Percentiles rank a stretch among this genome's conserved stretches.
Conservation (phyloP, 768 basidiomycete species). For the Pisolithus sp. region DNA sequence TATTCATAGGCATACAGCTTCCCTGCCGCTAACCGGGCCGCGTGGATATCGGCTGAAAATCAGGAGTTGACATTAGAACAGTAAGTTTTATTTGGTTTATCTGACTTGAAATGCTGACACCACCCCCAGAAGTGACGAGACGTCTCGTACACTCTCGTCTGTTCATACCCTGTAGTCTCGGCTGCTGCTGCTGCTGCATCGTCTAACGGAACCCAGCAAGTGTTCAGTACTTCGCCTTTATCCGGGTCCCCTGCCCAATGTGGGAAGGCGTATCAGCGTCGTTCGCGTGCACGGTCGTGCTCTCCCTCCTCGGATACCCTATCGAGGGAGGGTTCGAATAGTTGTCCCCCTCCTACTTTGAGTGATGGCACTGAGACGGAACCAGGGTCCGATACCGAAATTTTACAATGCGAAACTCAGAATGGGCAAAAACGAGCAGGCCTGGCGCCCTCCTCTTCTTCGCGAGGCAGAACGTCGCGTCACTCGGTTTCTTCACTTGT, state of each 20-base stretch:
- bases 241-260: not conserved
- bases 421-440: constrained; percentile 10
- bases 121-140: not conserved
- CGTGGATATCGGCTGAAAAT: not conserved
- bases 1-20: constrained; percentile 10
- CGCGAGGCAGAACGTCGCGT: constrained; percentile 1
- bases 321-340: constrained; percentile 2
- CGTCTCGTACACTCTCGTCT: not conserved
- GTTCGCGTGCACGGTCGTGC: constrained; percentile 2
- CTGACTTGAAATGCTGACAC: constrained; percentile 7
- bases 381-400: constrained; percentile 28
- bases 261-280: not conserved
- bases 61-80: constrained; percentile 1
- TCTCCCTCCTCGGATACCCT: not conserved
- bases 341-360: not conserved
- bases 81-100: constrained; percentile 10
- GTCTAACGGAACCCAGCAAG: constrained; percentile 4
- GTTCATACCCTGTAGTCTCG: not conserved
- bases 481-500: constrained; percentile 22
- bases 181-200: not conserved
- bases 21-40: not conserved
- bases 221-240: not conserved
- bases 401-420: constrained; percentile 13
- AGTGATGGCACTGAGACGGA: constrained; percentile 27
- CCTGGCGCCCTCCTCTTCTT: not conserved